These are phyloP conservation scores for Grosmannia serpens DNA, from an alignment of 2,329 filamentous ascomycete species.

Conservation along the genomic window DNA sequence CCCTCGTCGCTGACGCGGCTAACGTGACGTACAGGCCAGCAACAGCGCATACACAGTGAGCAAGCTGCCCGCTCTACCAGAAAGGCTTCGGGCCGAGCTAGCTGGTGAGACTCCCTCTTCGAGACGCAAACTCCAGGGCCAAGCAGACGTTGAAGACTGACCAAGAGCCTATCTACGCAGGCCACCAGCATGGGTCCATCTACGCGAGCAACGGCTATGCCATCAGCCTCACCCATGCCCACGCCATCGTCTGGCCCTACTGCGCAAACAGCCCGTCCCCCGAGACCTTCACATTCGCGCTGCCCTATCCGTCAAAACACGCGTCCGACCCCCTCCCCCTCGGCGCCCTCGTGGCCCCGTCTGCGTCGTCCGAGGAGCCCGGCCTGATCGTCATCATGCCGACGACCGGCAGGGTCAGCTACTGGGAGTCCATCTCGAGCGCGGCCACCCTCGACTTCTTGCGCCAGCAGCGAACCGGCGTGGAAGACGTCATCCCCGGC, in stretches of 20 bases:
- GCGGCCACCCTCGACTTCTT: constrained; percentile 76
- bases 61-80: constrained; percentile 72
- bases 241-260: constrained; percentile 89
- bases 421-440: constrained; percentile 91
- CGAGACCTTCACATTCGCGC: constrained; percentile 68
- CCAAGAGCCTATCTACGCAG: constrained; percentile 24
- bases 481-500: constrained; percentile 63
- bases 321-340: constrained; percentile 64
- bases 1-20: constrained; percentile 1
- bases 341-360: constrained; percentile 70
- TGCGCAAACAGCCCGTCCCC: constrained; percentile 54
- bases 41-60: constrained; percentile 78
- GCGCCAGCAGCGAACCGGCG: constrained; percentile 67
- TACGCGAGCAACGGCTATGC: constrained; percentile 60
- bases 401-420: constrained; percentile 71
- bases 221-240: constrained; percentile 65
- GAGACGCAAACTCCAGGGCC: not conserved
- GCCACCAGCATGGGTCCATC: constrained; percentile 53
- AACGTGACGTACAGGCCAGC: constrained; percentile 46
- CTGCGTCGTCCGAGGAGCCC: constrained; percentile 66
- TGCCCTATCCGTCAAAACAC: constrained; percentile 61
- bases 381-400: constrained; percentile 82
- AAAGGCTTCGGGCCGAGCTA: constrained; percentile 57
- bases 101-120: constrained; percentile 39
- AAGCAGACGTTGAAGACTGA: not conserved